Conservation (phyloP, 208 protist species). For the Spongospora subterranea region DNA sequence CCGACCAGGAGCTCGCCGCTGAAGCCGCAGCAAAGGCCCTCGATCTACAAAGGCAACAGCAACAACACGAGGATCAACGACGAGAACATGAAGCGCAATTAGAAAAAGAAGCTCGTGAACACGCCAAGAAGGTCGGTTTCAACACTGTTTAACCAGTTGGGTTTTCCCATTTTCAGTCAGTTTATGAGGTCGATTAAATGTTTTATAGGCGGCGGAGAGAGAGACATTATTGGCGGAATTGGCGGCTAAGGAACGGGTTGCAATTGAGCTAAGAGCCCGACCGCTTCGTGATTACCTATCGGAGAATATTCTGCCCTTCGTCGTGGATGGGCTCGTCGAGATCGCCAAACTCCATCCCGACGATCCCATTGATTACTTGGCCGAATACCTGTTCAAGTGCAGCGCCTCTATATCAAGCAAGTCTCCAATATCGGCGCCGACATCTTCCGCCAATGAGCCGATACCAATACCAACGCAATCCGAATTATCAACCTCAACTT, state of each 20-base stretch:
- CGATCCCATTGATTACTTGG: constrained; percentile 55
- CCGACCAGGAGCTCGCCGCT: constrained; percentile 11
- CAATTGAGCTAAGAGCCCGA: background rate
- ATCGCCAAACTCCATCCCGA: constrained; percentile 45
- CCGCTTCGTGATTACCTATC: constrained; percentile 9
- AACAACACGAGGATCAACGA: background rate
- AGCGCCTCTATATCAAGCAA: background rate
- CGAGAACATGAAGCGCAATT: background rate
- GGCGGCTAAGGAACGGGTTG: background rate
- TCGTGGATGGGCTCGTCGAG: background rate
- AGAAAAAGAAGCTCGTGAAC: background rate
- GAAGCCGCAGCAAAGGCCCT: background rate
- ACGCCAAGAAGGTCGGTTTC: constrained; percentile 7
- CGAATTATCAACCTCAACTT: background rate
- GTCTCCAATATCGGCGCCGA: background rate
- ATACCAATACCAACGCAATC: background rate
- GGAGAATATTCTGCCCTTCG: background rate
- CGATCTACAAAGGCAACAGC: background rate
- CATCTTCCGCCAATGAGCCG: background rate
- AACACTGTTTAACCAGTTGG: background rate
- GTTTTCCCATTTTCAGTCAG: background rate
- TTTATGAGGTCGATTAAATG: background rate
- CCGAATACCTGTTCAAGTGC: constrained; percentile 58
- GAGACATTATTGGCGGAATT: background rate
- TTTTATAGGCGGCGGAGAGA: background rate